Conservation (phyloP, 2,329 filamentous ascomycete species). For the Aspergillus terreus region DNA sequence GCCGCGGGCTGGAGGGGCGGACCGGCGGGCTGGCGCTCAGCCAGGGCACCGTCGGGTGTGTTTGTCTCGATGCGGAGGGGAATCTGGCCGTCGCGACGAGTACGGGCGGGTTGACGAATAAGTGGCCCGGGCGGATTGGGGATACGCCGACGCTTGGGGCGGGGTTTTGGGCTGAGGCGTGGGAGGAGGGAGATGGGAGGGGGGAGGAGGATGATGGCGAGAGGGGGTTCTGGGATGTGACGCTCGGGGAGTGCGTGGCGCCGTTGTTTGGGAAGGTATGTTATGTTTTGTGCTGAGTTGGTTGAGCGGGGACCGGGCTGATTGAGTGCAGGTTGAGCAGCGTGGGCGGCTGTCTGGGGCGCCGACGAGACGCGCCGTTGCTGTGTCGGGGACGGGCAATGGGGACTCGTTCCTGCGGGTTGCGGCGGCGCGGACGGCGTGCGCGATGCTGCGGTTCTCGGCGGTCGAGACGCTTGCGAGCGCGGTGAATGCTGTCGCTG, state of each 20-base stretch:
- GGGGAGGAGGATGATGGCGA: background rate
- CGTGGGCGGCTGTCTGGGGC: background rate
- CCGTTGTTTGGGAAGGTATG: background rate
- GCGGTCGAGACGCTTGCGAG: slow-evolving; percentile 46
- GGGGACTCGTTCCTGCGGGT: slow-evolving; percentile 80
- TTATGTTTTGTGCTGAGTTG: background rate
- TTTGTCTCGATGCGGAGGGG: slow-evolving; percentile 73
- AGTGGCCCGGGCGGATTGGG: slow-evolving; percentile 77
- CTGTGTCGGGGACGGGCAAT: slow-evolving; percentile 77
- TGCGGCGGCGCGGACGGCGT: slow-evolving; percentile 67
- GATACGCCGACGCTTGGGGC: slow-evolving; percentile 82
- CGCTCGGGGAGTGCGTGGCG: background rate
- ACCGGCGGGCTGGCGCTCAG: slow-evolving; percentile 37
- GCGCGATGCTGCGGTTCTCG: slow-evolving; percentile 67
- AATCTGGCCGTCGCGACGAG: slow-evolving; percentile 65
- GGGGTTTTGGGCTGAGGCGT: slow-evolving; percentile 88
- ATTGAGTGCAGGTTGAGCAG: background rate
- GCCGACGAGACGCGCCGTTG: slow-evolving; percentile 42
- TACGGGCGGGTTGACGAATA: slow-evolving; percentile 81
- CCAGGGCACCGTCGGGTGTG: slow-evolving; percentile 80
- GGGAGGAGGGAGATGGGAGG: slow-evolving; percentile 42
- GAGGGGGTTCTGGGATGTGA: background rate
- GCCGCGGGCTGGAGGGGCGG: slow-evolving; percentile 50
- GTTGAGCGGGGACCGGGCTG: too few relatives aligned
- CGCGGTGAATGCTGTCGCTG: slow-evolving; percentile 64